These are phyloP conservation scores for Irpex sp. DNA, from an alignment of 1,284 basidiomycete species.

Conservation along the genomic window DNA sequence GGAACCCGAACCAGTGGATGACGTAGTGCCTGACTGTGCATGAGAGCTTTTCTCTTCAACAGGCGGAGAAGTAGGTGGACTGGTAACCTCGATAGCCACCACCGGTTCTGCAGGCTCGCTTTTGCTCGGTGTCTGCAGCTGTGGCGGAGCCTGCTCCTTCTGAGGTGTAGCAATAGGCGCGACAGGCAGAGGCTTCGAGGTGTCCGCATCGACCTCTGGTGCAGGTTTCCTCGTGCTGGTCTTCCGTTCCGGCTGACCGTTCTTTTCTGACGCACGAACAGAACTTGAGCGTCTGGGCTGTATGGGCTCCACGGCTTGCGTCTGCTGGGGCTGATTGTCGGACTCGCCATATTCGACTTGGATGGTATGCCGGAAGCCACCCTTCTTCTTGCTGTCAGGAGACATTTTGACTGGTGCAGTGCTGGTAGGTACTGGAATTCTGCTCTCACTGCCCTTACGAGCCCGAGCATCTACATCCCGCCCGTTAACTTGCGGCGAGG, in stretches of 20 bases:
- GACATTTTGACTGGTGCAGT: conserved; percentile 28
- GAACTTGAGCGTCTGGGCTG: conserved; percentile 24
- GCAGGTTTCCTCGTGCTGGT: conserved; percentile 2
- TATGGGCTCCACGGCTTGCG: conserved; percentile 18
- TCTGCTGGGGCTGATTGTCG: conserved; percentile 27
- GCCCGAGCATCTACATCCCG: conserved; percentile 16
- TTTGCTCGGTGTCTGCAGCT: conserved; percentile 1
- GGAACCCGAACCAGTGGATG: conserved; percentile 28
- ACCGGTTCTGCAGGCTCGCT: conserved; percentile 27
- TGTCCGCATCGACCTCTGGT: background rate
- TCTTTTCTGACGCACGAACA: conserved; percentile 16
- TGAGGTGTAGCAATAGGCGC: conserved; percentile 11
- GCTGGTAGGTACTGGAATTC: conserved; percentile 15
- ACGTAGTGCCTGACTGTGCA: conserved; percentile 18
- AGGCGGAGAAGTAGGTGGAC: conserved; percentile 40
- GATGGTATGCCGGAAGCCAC: conserved; percentile 76
- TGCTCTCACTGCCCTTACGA: conserved; percentile 12
- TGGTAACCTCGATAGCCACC: conserved; percentile 45
- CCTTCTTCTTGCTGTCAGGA: conserved; percentile 35
- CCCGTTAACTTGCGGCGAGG: background rate
- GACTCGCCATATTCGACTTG: conserved; percentile 59
- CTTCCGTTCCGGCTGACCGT: conserved; percentile 6
- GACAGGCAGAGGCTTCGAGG: conserved; percentile 20
- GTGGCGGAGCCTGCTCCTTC: conserved; percentile 10
- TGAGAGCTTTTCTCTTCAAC: conserved; percentile 31